A percentile compares a stretch with the other conserved stretches of the same genome.
Evolutionary conservation across 768 basidiomycete species (phyloP).

Genomic region (Leccinum disarticulatum): DNA sequence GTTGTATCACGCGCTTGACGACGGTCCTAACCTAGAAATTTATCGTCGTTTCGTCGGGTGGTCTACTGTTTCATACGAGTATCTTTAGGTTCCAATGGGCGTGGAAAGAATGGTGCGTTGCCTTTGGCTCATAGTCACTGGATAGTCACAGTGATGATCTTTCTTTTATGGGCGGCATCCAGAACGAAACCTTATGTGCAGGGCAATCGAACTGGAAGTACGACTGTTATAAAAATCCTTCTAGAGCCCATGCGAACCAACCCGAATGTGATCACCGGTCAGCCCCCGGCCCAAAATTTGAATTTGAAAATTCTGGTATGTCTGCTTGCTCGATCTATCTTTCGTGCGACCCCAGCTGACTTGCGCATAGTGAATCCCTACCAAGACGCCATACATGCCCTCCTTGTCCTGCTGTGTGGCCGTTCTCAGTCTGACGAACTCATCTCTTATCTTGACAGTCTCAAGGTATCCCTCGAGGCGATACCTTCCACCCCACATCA

Average conservation of each 20-base stretch:
- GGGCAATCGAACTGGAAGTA: conserved; percentile 86
- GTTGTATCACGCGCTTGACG: conserved; percentile 73
- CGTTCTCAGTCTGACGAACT: conserved; percentile 81
- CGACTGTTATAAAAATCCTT: conserved; percentile 90
- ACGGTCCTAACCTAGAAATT: conserved; percentile 85
- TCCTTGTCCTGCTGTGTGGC: conserved; percentile 77
- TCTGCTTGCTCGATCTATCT: conserved; percentile 1
- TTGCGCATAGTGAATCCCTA: conserved; percentile 61
- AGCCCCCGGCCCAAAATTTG: conserved; percentile 77
- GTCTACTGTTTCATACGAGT: conserved; percentile 92
- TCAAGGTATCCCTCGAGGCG: conserved; percentile 61
- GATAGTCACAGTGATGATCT: conserved; percentile 35
- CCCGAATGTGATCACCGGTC: conserved; percentile 49
- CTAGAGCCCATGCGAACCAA: conserved; percentile 78
- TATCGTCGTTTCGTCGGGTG: conserved; percentile 85
- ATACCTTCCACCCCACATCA: conserved; percentile 54
- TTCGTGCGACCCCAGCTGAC: neutral
- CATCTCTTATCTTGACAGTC: conserved; percentile 65
- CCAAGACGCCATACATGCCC: conserved; percentile 69
- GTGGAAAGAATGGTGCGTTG: conserved; percentile 93
- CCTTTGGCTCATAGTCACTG: neutral
- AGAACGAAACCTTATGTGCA: conserved; percentile 81
- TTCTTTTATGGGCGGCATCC: conserved; percentile 52
- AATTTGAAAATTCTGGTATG: conserved; percentile 79
- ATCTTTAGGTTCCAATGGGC: conserved; percentile 96